Base-by-base conservation (phyloP, 2,329 filamentous ascomycete genomes). In the Aspergillus sp. region DNA sequence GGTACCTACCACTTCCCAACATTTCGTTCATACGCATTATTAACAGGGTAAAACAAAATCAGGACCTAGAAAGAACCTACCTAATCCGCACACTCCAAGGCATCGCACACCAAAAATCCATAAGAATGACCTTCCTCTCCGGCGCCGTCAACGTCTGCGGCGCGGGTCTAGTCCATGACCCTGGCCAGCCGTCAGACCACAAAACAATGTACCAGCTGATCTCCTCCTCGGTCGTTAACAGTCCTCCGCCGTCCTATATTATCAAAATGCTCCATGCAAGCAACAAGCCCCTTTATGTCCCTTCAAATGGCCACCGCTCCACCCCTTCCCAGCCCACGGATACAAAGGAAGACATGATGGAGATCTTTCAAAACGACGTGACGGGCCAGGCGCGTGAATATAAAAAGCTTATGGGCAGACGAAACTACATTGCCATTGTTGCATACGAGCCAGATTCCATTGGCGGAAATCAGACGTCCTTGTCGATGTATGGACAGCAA, bases 201-300 rank as follows among this genome's bases (percentile, higher is more conserved):
- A 99, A 98, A 78, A 97, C 95, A 26, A 99, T 99, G 93, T 99
- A 98, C 78, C 95, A 99, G 74, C 84, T 99, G 72, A 97, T 98
- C 72, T 89, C 93, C 2, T 93, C 92, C 3, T 88, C 92, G 6
- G 91, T 99, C 59, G 93, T 98, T 54, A 96, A 96, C 47, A 89
- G 90, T 0, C 93, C 95, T 0, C 89, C 91, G 2, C 85, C 89
- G 48, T 85, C 84, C 64, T 96, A 97, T 76, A 88, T 98, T 42
- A 83, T 98, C 66, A 96, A 96, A 74, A 84, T 99, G 69, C 86
- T 99, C n/a, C 92, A 98, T 81, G 70, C 71, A 59, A 95, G 89
- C 80, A 93, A 93, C 78, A 95, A 93, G 74, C 85, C 90, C 38
- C 85, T 98, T 26, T 99, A 97, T 74, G 83, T 99, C 54, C 95